These are phyloP conservation scores for Metschnikowia proteae DNA, from an alignment of 805 yeast genomes.

Conservation along the genomic window DNA sequence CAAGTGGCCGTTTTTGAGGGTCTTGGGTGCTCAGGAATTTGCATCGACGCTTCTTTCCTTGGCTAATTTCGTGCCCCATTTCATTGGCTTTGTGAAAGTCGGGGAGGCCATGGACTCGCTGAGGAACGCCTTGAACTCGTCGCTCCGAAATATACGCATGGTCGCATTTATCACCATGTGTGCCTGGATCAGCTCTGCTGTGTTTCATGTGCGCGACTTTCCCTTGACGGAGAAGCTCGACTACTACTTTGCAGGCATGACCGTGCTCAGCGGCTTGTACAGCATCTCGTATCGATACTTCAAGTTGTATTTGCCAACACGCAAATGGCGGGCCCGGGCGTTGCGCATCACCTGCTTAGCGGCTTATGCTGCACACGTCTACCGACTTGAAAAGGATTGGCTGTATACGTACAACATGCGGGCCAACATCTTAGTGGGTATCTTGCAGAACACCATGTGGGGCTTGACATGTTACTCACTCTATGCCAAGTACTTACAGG, in stretches of 20 bases:
- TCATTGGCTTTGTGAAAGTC: constrained; percentile 17
- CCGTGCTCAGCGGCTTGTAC: constrained; percentile 78
- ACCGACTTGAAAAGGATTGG: constrained; percentile 69
- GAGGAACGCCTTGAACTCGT: constrained; percentile 4
- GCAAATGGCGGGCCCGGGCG: constrained; percentile 20
- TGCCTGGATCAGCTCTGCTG: constrained; percentile 85
- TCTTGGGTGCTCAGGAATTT: constrained; percentile 80
- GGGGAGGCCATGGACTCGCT: constrained; percentile 1
- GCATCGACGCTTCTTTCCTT: constrained; percentile 78
- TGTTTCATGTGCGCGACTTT: constrained; percentile 86
- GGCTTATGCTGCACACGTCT: constrained; percentile 62
- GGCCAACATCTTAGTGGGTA: constrained; percentile 77
- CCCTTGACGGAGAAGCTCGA: constrained; percentile 78
- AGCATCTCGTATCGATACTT: constrained; percentile 59
- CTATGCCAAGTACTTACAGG: constrained; percentile 28
- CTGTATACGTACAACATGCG: constrained; percentile 92
- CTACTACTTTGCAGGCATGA: constrained; percentile 88
- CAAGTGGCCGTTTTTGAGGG: constrained; percentile 89
- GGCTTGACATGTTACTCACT: constrained; percentile 28
- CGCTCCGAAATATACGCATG: constrained; percentile 28
- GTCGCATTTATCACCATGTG: constrained; percentile 60
- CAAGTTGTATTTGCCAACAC: constrained; percentile 46
- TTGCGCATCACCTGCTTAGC: constrained; percentile 42
- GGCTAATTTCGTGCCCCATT: constrained; percentile 34
- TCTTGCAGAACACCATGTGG: constrained; percentile 58